Evolutionary conservation across 1,284 basidiomycete species (phyloP), one percentile per base, ranked within the genome.

Genomic region (Cryptococcus wingfieldii): DNA sequence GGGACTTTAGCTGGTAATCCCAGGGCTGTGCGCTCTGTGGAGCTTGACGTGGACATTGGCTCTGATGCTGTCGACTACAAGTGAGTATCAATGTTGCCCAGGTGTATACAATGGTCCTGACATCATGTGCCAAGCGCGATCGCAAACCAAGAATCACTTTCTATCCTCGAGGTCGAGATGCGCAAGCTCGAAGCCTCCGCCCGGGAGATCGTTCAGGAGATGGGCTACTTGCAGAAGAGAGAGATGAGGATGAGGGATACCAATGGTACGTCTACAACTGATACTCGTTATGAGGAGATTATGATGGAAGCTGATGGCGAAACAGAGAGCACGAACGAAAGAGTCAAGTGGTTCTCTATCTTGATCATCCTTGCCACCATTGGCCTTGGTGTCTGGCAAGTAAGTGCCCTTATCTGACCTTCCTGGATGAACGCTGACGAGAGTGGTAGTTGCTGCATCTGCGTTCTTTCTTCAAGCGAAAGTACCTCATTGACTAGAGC

Each of bases 51-150:
- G 43, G 96, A 98, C 71, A 95, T 98, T 75, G 95, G 95, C 47
- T 94, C 95, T 18, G 95, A 98, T 69, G 96, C 96, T 0, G 87
- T 98, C 42, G 96, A 98, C 78, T 98, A 98, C 83, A 98, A 98
- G 90, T 93, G 71, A 65, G 86, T 77, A 38, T 4, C 38, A 8
- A 2, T n/a, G 10, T 16, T 9, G 27, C 18, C 45, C 19, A 46
- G 10, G 9, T 27, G 8, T 16, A 13, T 16, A 27, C 27, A 5
- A 12, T n/a, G 25, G 23, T 12, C 18, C 34, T 55, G 42, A 51
- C 54, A 19, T 18, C 27, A 25, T 34, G 18, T 49, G 16, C 31
- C 10, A 69, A 94, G 90, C 70, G 95, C 95, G 19, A 98, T 98
- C 72, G 95, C 96, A 6, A 98, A 97, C 79, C 94, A 97, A 76